Evolutionary conservation across 2,329 filamentous ascomycete genomes (phyloP), one percentile per base, ranked within the genome.

Genomic region (Trichoderma koningii): DNA sequence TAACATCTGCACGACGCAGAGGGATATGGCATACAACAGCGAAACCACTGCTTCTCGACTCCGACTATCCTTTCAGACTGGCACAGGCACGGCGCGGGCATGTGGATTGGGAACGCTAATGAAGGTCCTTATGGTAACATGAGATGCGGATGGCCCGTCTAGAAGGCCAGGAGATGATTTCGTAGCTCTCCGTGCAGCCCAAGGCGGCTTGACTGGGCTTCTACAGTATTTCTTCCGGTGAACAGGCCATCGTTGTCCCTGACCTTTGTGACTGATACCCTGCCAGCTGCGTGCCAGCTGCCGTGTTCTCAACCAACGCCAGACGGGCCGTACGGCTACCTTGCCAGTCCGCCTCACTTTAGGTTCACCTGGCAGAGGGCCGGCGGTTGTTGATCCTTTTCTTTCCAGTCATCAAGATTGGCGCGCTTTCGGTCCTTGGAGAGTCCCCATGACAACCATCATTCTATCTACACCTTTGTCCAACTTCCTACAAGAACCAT

Each of bases 261-360:
- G 41, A 7, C 5, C 3, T 34, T 28, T 26, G 26, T 47, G n/a
- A 26, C 34, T 28, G 28, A 38, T 47, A 23, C 15, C 50, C 42
- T 28, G 52, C 61, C 61, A 56, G 61, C 61, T 41, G 52, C 44
- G 52, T 21, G 17, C 61, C 61, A 55, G 61, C 44, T 56, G 53
- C 51, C 52, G 28, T 21, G 42, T 23, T 34, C 42, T 53, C 30
- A 26, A 34, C 52, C 42, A 38, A 55, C 52, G 15, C 7, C 41
- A 41, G 55, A 45, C 48, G 57, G 57, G 34, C 57, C 34, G 57
- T 44, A 51, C 21, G 34, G 56, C n/a, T 34, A 23, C 28, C 15
- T 41, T 56, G 41, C 34, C 34, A 14, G 34, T 12, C 34, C 34
- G 34, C 26, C n/a, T 52, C 47, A 47, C 55, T 57, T 5, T 21